Evolutionary conservation across 116 monocot genomes (phyloP).

Genomic region (Cymodocea nodosa): DNA sequence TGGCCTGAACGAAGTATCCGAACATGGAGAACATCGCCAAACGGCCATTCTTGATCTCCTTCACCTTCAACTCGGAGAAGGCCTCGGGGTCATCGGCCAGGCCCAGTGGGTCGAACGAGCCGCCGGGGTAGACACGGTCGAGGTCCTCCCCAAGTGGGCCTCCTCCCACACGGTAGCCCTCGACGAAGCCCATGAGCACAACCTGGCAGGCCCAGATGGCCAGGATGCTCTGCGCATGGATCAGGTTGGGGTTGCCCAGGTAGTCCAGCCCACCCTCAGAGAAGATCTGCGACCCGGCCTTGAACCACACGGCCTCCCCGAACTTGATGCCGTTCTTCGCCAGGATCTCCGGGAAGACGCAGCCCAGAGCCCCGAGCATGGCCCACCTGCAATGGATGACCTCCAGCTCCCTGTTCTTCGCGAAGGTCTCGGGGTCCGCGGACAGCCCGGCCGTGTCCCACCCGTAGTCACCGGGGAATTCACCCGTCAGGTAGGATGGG

Average conservation of each 20-base stretch:
- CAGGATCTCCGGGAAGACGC: slow-evolving; percentile 79
- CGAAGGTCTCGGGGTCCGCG: slow-evolving; percentile 80
- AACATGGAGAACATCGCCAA: slow-evolving; percentile 64
- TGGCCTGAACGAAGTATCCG: slow-evolving; percentile 68
- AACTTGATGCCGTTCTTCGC: slow-evolving; percentile 62
- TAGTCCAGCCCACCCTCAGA: slow-evolving; percentile 83
- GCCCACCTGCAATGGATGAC: slow-evolving; percentile 83
- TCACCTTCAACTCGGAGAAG: slow-evolving; percentile 72
- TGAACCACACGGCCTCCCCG: slow-evolving; percentile 87
- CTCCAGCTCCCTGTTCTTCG: slow-evolving; percentile 79
- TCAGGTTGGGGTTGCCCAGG: slow-evolving; percentile 74
- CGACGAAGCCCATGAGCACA: slow-evolving; percentile 63
- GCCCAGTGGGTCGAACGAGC: slow-evolving; percentile 62
- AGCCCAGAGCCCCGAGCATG: slow-evolving; percentile 71
- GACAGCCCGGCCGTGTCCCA: slow-evolving; percentile 86
- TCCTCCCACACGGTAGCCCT: slow-evolving; percentile 71
- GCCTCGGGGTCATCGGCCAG: slow-evolving; percentile 67
- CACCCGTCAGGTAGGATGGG: slow-evolving; percentile 65
- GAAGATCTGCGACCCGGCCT: slow-evolving; percentile 85
- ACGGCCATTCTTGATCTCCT: slow-evolving; percentile 74
- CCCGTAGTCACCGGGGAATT: slow-evolving; percentile 87
- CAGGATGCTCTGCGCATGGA: slow-evolving; percentile 87
- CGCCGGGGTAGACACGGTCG: slow-evolving; percentile 55
- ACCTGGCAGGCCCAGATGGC: slow-evolving; percentile 68
- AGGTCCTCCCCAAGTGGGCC: slow-evolving; percentile 70